Evolutionary conservation across 73 alveolate species (phyloP), one percentile per base, ranked within the genome.

Genomic region (Paramecium primaurelia): DNA sequence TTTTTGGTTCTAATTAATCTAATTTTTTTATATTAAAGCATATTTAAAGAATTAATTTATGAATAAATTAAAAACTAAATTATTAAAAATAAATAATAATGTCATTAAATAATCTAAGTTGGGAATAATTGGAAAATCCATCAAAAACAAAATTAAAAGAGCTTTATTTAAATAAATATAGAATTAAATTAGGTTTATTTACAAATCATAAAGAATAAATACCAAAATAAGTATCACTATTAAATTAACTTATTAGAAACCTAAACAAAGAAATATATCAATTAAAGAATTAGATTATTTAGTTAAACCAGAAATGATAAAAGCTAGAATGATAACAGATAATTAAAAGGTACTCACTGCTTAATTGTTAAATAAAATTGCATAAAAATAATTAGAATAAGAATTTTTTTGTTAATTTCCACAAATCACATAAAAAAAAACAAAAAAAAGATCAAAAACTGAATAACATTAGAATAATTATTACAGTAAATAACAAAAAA

Each of bases 371-470:
- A 28, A 26, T 26, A 64, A 64, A 64, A 64, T 64, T 28, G 7
- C 84, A 28, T 64, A 64, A 64, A 28, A 32, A 32, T 34, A 64
- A 32, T 34, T 3, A 32, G 42, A 64, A 64, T 64, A 64, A 64
- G 84, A 64, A 64, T 12, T 12, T 64, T 32, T 32, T 64, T 64
- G 84, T 34, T 1, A 12, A 32, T 34, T 64, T 64, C 84, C 84
- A 1, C 6, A 64, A 34, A 64, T 64, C 3, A 64, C 12, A 5
- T 8, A 64, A 28, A 14, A 64, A 64, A 64, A 64, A 18, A 64
- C 34, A 4, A 64, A 64, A 64, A 64, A 64, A 64, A 64, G 84
- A 64, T 64, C 84, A 64, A 64, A 64, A 64, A 64, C 84, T 12
- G 84, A 64, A 8, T 16, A 64, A 64, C 84, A 64, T 32, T 2